phyloP scores from a whole-genome alignment of 2,329 filamentous ascomycete genomes.

The Fonsecaea multimorphosa region DNA sequence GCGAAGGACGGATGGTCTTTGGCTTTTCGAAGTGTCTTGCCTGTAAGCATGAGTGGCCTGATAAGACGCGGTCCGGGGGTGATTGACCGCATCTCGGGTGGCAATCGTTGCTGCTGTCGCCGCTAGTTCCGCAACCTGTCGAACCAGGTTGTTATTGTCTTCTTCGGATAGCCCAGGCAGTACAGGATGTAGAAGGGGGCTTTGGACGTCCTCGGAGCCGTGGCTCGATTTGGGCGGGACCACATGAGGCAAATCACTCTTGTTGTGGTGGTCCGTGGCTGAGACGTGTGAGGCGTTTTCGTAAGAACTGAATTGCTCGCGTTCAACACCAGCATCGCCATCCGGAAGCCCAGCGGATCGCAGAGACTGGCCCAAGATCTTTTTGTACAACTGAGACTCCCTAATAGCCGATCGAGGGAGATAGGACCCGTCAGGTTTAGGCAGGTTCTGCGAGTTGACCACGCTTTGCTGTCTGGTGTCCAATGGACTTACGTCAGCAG shows the following conservation, averaged over 20 bases:
- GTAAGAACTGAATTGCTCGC: conserved; percentile 37
- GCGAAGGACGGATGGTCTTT: conserved; percentile 45
- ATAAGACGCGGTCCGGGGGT: conserved; percentile 58
- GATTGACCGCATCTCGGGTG: conserved; percentile 72
- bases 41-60: conserved; percentile 46
- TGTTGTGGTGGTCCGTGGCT: conserved; percentile 47
- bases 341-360: conserved; percentile 76
- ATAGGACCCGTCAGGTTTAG: conserved; percentile 48
- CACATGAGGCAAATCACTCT: conserved; percentile 62
- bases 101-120: conserved; percentile 89
- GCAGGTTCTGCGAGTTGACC: conserved; percentile 41
- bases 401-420: conserved; percentile 72
- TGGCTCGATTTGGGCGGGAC: conserved; percentile 72
- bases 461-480: conserved; percentile 47
- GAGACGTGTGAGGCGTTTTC: conserved; percentile 47
- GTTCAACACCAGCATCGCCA: conserved; percentile 47
- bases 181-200: conserved; percentile 46
- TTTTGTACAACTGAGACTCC: conserved; percentile 88
- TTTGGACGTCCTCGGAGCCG: conserved; percentile 47
- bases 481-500: conserved; percentile 43
- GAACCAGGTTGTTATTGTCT: conserved; percentile 79
- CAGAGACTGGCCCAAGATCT: conserved; percentile 87
- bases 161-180: conserved; percentile 77
- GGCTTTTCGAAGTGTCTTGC: conserved; percentile 40
- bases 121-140: conserved; percentile 90